Percentiles rank a stretch among this genome's conserved stretches.
Evolutionary conservation across 345 rosid genomes (phyloP).

Genomic region (Hypericum perforatum): DNA sequence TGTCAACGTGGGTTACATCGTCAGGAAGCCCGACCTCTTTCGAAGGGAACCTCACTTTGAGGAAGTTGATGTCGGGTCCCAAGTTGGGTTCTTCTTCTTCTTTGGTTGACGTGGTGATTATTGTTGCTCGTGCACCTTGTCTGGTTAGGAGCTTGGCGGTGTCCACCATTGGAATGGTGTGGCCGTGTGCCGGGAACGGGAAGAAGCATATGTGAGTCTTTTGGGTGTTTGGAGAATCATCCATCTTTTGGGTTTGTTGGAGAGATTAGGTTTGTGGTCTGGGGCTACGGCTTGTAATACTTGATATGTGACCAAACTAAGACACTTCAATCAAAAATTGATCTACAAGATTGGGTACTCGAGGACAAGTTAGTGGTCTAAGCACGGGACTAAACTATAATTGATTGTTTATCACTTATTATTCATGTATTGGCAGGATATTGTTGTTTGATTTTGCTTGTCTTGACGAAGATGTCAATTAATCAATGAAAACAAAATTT

Average conservation of each 20-base stretch:
- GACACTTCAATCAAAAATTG: too few relatives aligned
- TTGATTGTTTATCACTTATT: too few relatives aligned
- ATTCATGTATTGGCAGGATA: too few relatives aligned
- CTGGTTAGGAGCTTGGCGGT: slow-evolving; percentile 28
- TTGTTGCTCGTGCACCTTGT: slow-evolving; percentile 24
- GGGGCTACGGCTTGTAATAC: too few relatives aligned
- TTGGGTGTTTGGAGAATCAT: not conserved
- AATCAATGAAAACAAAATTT: too few relatives aligned
- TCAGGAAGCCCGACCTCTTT: slow-evolving; percentile 25
- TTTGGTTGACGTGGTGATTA: slow-evolving; percentile 25
- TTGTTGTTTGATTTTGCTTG: too few relatives aligned
- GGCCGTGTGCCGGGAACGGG: slow-evolving; percentile 27
- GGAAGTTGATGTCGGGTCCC: slow-evolving; percentile 15
- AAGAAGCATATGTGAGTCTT: slow-evolving; percentile 30
- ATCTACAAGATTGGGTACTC: too few relatives aligned
- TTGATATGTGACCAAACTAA: too few relatives aligned
- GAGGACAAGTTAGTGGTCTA: too few relatives aligned
- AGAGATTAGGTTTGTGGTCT: too few relatives aligned
- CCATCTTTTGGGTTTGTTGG: not conserved
- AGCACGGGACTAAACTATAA: too few relatives aligned
- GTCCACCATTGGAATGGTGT: slow-evolving; percentile 29
- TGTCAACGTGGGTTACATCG: slow-evolving; percentile 12
- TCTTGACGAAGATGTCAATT: too few relatives aligned
- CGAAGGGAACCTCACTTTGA: slow-evolving; percentile 13
- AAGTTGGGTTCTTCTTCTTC: slow-evolving; percentile 6